phyloP scores from a whole-genome alignment of 345 rosid genomes.

The Luvunga scandens region DNA sequence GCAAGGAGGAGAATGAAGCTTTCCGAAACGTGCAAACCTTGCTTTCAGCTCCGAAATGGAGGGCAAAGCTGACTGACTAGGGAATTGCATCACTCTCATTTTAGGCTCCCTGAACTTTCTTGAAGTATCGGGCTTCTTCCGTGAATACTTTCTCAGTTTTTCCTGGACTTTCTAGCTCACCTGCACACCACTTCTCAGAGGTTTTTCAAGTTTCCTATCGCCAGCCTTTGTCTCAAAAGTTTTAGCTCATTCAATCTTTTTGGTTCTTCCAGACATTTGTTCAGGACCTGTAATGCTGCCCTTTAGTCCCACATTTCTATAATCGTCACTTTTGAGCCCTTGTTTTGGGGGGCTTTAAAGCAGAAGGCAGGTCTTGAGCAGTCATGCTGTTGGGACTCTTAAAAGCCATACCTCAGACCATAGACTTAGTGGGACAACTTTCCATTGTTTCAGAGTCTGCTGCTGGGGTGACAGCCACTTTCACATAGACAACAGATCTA shows the following conservation, averaged over 20 bases:
- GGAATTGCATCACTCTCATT: conserved; percentile 51
- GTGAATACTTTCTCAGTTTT: conserved; percentile 1
- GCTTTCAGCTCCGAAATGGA: conserved; percentile 52
- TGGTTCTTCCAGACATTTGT: conserved; percentile 23
- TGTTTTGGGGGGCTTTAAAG: conserved; percentile 31
- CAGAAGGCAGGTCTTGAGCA: conserved; percentile 12
- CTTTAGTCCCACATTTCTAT: conserved; percentile 1
- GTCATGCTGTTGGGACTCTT: conserved; percentile 18
- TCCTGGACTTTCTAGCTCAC: conserved; percentile 1
- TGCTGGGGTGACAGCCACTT: conserved; percentile 27
- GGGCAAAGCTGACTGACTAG: conserved; percentile 40
- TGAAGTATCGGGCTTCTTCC: neutral
- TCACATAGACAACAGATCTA: conserved; percentile 35
- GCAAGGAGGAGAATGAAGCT: conserved; percentile 38
- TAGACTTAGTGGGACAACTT: conserved; percentile 20
- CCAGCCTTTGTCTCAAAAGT: conserved; percentile 24
- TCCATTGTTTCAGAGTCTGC: conserved; percentile 29
- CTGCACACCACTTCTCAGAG: conserved; percentile 26
- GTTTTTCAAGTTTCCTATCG: conserved; percentile 21
- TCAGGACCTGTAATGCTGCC: conserved; percentile 30
- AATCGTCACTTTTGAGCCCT: conserved; percentile 27
- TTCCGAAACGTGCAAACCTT: conserved; percentile 52
- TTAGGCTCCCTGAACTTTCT: conserved; percentile 35
- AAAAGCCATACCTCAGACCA: conserved; percentile 12
- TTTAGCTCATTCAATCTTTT: conserved; percentile 21